Evolutionary conservation across 768 basidiomycete genomes (phyloP), one percentile per base, ranked within the genome.

Genomic region (Russula compacta): DNA sequence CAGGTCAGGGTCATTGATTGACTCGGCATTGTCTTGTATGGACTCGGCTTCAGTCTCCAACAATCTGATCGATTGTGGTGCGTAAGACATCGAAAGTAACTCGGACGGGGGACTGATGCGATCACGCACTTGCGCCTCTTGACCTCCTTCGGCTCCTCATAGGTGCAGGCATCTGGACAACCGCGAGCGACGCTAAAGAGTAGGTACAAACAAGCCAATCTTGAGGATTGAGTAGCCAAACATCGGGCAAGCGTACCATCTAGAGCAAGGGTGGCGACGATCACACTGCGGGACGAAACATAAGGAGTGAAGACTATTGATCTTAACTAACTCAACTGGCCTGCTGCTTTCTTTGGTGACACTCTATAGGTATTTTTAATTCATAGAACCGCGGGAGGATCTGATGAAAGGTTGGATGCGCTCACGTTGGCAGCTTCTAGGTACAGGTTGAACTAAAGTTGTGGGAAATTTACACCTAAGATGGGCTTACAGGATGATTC

Each of bases 271-370:
- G 29, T 64, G 68, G 10, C 65, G 68, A n/a, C 68, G 63, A 48
- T 69, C 68, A 60, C 68, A 69, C 68, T 69, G 38, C 24, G 9
- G 17, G 29, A 49, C 3, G 6, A 35, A 29, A 21, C 12, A 33
- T 44, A 35, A 44, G 29, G 24, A n/a, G 46, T 19, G 8, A 29
- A 33, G 42, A 56, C 24, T 29, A 44, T 33, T 24, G 15, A 46
- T 14, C 35, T 32, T 24, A 46, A 33, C 46, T 17, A n/a, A 50
- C 32, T 43, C 12, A 33, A 42, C 58, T 43, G 35, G 62, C 68
- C 63, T 69, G 68, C 46, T 69, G 68, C 47, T 69, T 69, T 58
- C 68, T 59, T 56, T 53, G 64, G 54, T 69, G 68, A 63, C 68
- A 69, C 14, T 63, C 68, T 69, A 46, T 14, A 32, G 36, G 33